Conservation (phyloP, 2,329 filamentous ascomycete genomes). For the Chaetomiaceae sp. region DNA sequence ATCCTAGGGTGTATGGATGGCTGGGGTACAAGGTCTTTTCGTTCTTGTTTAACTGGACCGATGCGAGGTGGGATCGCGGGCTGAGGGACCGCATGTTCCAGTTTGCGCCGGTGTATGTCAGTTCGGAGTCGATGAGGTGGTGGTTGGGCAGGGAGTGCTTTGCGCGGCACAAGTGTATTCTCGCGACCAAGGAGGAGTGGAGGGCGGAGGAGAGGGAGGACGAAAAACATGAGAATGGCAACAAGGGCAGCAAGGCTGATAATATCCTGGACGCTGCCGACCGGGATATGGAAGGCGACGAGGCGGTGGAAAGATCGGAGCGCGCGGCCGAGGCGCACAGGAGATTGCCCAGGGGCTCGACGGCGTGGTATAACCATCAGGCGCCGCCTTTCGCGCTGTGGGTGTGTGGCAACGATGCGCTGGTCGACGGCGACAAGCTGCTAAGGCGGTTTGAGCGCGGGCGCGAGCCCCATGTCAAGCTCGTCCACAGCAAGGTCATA, state of each 20-base stretch:
- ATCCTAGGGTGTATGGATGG: constrained; percentile 66
- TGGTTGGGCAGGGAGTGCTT: constrained; percentile 90
- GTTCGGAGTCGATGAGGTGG: constrained; percentile 88
- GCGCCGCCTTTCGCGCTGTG: constrained; percentile 83
- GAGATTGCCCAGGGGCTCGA: constrained; percentile 44
- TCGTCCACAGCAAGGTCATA: constrained; percentile 80
- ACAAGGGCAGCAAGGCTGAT: background rate
- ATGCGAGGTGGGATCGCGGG: constrained; percentile 76
- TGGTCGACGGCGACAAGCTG: constrained; percentile 77
- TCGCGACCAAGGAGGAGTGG: constrained; percentile 70
- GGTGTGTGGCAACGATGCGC: constrained; percentile 76
- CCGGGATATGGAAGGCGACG: constrained; percentile 24
- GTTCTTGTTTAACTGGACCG: constrained; percentile 85
- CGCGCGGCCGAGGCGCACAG: constrained; percentile 33
- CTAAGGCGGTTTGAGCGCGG: constrained; percentile 70
- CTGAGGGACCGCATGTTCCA: constrained; percentile 82
- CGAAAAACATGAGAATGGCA: constrained; percentile 38
- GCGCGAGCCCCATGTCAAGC: constrained; percentile 72
- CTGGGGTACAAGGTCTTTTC: constrained; percentile 87
- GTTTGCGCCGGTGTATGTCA: constrained; percentile 87
- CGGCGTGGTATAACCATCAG: constrained; percentile 76
- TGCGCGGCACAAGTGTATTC: constrained; percentile 72
- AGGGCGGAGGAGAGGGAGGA: constrained; percentile 59
- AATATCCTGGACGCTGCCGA: constrained; percentile 34
- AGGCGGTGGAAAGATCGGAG: constrained; percentile 21